Evolutionary conservation across 1,284 basidiomycete genomes (phyloP).

Genomic region (Phellopilus nigrolimitatus): DNA sequence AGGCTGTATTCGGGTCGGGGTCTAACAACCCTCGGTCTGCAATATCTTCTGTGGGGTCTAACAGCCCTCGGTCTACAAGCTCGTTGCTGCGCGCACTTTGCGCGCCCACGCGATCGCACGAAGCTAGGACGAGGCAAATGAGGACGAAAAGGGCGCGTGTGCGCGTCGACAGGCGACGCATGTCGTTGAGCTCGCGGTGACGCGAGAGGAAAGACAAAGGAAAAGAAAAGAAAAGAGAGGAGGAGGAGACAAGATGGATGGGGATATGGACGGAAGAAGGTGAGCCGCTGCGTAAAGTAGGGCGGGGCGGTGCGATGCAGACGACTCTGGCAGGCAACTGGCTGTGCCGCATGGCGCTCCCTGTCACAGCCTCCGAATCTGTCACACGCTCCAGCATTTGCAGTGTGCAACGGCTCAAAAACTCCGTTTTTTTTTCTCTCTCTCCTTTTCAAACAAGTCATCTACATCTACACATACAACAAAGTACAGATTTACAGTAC

Average conservation of each 20-base stretch:
- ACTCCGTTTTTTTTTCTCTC: too few relatives aligned
- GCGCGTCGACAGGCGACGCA: conserved; percentile 15
- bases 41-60: not conserved
- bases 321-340: too few relatives aligned
- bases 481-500: conserved; percentile 5
- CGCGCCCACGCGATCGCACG: conserved; percentile 2
- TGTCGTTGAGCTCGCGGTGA: not conserved
- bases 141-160: conserved; percentile 14
- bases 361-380: too few relatives aligned
- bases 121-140: conserved; percentile 10
- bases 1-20: not conserved
- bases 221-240: not conserved
- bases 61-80: not conserved
- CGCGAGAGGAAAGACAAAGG: not conserved
- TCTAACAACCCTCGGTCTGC: not conserved
- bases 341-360: too few relatives aligned
- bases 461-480: too few relatives aligned
- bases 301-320: not conserved
- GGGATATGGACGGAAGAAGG: not conserved
- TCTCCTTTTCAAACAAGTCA: too few relatives aligned
- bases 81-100: not conserved
- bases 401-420: not conserved
- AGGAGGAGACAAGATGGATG: not conserved
- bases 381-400: not conserved
- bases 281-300: not conserved